Conservation (phyloP, 2,329 filamentous ascomycete genomes). For the Penicillium oxalicum region DNA sequence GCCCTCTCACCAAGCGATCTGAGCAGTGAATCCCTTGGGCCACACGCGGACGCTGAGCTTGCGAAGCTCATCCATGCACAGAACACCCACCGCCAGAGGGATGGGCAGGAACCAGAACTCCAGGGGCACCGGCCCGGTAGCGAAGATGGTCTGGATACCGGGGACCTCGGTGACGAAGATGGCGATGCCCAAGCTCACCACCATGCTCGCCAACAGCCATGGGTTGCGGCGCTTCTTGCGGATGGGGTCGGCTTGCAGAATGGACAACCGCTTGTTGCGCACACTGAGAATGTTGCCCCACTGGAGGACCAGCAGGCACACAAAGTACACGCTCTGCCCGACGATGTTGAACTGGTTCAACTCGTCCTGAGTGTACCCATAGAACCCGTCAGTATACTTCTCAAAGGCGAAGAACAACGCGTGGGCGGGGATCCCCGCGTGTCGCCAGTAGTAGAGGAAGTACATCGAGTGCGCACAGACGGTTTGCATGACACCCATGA, state of each 20-base stretch:
- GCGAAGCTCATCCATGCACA: constrained; percentile 49
- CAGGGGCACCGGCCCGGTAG: constrained; percentile 46
- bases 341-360: constrained; percentile 47
- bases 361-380: constrained; percentile 44
- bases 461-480: constrained; percentile 49
- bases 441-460: constrained; percentile 48
- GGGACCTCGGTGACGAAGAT: constrained; percentile 51
- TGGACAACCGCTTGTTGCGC: constrained; percentile 48
- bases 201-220: constrained; percentile 44
- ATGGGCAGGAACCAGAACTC: constrained; percentile 51
- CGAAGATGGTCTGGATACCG: constrained; percentile 45
- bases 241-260: constrained; percentile 49
- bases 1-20: constrained; percentile 43
- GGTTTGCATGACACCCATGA: constrained; percentile 49
- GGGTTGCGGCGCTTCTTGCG: constrained; percentile 45
- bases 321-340: constrained; percentile 51
- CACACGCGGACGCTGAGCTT: constrained; percentile 46
- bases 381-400: constrained; percentile 44
- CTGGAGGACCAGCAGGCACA: constrained; percentile 49
- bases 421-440: constrained; percentile 44
- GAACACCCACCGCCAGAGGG: constrained; percentile 46
- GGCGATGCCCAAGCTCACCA: constrained; percentile 47
- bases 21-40: constrained; percentile 43
- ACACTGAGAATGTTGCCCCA: constrained; percentile 50
- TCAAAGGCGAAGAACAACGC: constrained; percentile 49